Base-by-base conservation (phyloP, 2,329 filamentous ascomycete species). In the Ophiostoma himal-ulmi region DNA sequence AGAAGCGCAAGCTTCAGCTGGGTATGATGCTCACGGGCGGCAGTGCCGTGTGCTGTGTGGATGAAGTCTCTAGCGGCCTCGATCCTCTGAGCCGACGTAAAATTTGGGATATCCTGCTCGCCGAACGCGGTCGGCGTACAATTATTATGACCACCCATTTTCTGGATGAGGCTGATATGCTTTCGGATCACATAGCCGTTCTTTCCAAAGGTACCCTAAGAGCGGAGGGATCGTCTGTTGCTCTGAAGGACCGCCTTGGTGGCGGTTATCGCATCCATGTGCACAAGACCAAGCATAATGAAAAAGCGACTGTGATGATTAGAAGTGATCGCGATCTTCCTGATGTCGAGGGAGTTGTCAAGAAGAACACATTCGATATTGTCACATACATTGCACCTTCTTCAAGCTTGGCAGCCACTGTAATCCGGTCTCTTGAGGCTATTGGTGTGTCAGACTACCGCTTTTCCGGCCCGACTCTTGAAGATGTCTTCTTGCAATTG, bases 1-100 rank as follows among this genome's bases (percentile, higher is more conserved):
- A 97, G 78, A 97, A 96, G 81, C 85, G 94, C 69, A 97, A 97
- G 78, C 83, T 97, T 10, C 94, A 97, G 78, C 83, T 97, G 2
- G 93, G 93, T 5, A 94, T 97, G 88, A 97, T 97, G 93, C 88
- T 97, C 75, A 96, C 92, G 3, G 94, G 94, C 72, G 93, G 93
- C 13, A 94, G 91, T 73, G 88, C 88, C 34, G 89, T 97, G 0
- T 97, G 94, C 80, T 95, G 93, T 76, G 88, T 97, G 6, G 94
- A 97, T 75, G 94, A 97, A 79, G 93, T 97, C 17, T 94, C 91
- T 54, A 93, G 90, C 72, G 94, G 94, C 17, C 84, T 97, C 26
- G 94, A 97, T 77, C 93, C 94, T 0, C 82, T 97, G 0, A 94
- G 91, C 26, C 85, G 94, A 70, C 83, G 93, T 37, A 97, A 96